Base-by-base conservation (phyloP, 2,329 filamentous ascomycete species). In the Geoglossum cookeanum region DNA sequence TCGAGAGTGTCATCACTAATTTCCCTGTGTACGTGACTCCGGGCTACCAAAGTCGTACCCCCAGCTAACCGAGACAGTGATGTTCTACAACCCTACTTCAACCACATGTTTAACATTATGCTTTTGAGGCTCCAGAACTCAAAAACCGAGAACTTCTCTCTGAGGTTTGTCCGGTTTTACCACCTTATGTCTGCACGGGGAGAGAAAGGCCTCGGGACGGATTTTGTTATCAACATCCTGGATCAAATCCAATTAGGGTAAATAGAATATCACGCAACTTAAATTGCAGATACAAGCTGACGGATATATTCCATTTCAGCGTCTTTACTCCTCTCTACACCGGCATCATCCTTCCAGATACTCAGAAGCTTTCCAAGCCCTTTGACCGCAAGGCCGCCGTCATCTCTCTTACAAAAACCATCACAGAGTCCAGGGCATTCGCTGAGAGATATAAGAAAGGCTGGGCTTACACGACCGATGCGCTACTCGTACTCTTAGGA, bases 381-480 rank as follows among this genome's bases (percentile, higher is more conserved):
- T 76, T 88, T 35, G 94, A 98, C 68, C 87, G 92, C 64, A 98
- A 98, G 72, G 83, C 85, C 1, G 92, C 91, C 1, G 90, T 96
- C 22, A 80, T 98, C 37, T 95, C 90, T 1, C 83, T 96, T 62
- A 91, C 91, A 39, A 96, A 94, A 73, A 94, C 89, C 1, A 75
- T 97, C 29, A 85, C 87, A 62, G 86, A 94, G 69, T 94, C 87
- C 6, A 75, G 84, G 63, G 82, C 86, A 0, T 97, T 98, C 65
- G 85, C 86, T 0, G 77, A 83, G 58, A 81, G 83, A 59, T 92
- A 91, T 67, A 78, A 83, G 64, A 91, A 92, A 70, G 90, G 92
- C 48, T 98, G 94, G 92, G 81, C 78, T 3, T 85, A 87, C 68
- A 96, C 89, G 2, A 92, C 87, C 67, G 86, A 91, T 67, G 83